phyloP scores from a whole-genome alignment of 164 flowering plant species.

The Brasenia schreberi region DNA sequence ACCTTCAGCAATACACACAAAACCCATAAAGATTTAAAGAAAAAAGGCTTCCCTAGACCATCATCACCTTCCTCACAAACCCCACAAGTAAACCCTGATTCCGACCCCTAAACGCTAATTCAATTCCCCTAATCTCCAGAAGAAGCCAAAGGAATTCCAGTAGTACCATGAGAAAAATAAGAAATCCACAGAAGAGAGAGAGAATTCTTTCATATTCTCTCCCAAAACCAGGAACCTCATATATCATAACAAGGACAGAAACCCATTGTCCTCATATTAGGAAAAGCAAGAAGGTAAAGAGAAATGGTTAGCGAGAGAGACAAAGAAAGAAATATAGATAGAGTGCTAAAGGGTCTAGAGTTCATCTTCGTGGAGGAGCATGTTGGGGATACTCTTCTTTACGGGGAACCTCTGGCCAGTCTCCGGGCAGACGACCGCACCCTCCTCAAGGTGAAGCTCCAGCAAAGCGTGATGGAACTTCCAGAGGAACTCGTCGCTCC shows the following conservation, averaged over 20 bases:
- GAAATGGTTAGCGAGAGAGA: not conserved
- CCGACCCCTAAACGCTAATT: not conserved
- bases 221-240: not conserved
- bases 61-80: not conserved
- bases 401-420: conserved; percentile 69
- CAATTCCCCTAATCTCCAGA: not conserved
- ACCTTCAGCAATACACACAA: not conserved
- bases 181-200: not conserved
- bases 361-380: conserved; percentile 95
- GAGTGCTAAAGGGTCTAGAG: conserved; percentile 17
- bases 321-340: not conserved
- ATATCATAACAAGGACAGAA: not conserved
- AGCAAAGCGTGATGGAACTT: conserved; percentile 79
- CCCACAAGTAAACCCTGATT: not conserved
- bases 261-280: not conserved
- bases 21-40: not conserved
- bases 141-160: not conserved
- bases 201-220: not conserved
- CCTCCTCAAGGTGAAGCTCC: conserved; percentile 79
- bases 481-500: conserved; percentile 43
- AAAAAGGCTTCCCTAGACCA: not conserved
- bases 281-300: not conserved
- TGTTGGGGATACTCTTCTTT: conserved; percentile 83
- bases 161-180: too few species aligned
- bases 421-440: conserved; percentile 80